A percentile compares a stretch with the other conserved stretches of the same genome.
Evolutionary conservation across 768 basidiomycete genomes (phyloP).

Genomic region (Suillus bovinus): DNA sequence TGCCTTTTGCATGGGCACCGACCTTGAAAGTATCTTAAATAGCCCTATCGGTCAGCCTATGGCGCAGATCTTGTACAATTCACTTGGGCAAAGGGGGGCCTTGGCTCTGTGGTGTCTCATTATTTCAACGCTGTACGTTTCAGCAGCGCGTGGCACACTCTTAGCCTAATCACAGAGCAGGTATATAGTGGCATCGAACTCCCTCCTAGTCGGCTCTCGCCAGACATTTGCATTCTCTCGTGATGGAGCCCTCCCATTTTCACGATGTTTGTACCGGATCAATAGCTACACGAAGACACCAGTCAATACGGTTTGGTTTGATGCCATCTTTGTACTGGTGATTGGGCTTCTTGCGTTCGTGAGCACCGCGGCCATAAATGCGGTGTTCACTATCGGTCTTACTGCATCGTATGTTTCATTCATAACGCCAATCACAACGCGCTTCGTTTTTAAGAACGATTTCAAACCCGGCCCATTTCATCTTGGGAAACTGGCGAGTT

Average conservation of each 20-base stretch:
- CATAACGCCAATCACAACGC: not conserved
- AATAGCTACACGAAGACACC: not conserved
- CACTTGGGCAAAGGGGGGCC: not conserved
- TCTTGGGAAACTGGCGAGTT: not conserved
- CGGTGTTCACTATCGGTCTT: not conserved
- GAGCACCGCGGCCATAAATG: conserved; percentile 1
- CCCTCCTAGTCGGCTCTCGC: conserved; percentile 1
- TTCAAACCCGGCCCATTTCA: conserved; percentile 1
- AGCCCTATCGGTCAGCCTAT: conserved; percentile 1
- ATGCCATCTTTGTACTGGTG: not conserved
- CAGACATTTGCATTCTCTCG: conserved; percentile 3
- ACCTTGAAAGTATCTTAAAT: not conserved
- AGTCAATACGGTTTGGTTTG: not conserved
- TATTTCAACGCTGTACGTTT: not conserved
- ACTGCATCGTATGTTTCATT: not conserved
- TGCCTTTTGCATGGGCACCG: conserved; percentile 1
- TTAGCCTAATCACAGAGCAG: not conserved
- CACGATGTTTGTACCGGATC: conserved; percentile 2
- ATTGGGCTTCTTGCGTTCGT: conserved; percentile 1
- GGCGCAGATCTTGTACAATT: not conserved
- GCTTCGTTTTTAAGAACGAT: not conserved
- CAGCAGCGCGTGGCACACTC: not conserved
- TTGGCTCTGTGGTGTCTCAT: conserved; percentile 2
- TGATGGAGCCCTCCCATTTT: not conserved
- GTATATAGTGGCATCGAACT: conserved; percentile 1